Conservation (phyloP, 1,284 basidiomycete species). For the Coniferiporia weirii region DNA sequence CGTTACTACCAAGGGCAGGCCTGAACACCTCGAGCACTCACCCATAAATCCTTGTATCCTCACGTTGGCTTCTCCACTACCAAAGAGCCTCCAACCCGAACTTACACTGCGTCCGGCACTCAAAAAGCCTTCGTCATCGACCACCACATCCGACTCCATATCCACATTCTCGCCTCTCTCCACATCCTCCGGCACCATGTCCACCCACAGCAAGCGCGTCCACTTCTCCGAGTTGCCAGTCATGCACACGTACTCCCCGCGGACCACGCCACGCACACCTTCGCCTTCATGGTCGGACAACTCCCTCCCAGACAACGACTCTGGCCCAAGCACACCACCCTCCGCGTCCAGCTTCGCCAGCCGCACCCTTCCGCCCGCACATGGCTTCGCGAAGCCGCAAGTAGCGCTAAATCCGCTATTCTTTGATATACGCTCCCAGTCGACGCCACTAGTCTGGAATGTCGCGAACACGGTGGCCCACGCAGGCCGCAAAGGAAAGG, state of each 20-base stretch:
- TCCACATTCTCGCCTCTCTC: not conserved
- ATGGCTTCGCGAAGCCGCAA: not conserved
- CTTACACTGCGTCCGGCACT: not conserved
- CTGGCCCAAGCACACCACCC: constrained; percentile 15
- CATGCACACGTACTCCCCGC: constrained; percentile 3
- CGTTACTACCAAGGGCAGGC: not conserved
- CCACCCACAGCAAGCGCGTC: constrained; percentile 12
- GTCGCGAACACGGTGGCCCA: not conserved
- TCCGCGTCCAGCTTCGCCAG: constrained; percentile 8
- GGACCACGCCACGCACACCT: not conserved
- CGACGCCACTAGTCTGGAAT: constrained; percentile 10
- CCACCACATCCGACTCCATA: not conserved
- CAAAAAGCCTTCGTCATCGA: not conserved
- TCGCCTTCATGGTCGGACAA: constrained; percentile 14
- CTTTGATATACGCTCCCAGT: constrained; percentile 4
- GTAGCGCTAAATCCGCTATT: not conserved
- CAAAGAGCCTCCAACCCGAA: not conserved
- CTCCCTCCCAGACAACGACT: constrained; percentile 13
- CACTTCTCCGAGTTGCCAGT: constrained; percentile 14
- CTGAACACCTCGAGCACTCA: not conserved
- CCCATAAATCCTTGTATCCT: not conserved
- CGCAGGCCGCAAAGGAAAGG: constrained; percentile 9
- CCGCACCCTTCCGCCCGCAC: not conserved
- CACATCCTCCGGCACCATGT: constrained; percentile 1
- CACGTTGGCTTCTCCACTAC: not conserved